Base-by-base conservation (phyloP, 2,329 filamentous ascomycete species). In the Trichoderma citrinoviride region DNA sequence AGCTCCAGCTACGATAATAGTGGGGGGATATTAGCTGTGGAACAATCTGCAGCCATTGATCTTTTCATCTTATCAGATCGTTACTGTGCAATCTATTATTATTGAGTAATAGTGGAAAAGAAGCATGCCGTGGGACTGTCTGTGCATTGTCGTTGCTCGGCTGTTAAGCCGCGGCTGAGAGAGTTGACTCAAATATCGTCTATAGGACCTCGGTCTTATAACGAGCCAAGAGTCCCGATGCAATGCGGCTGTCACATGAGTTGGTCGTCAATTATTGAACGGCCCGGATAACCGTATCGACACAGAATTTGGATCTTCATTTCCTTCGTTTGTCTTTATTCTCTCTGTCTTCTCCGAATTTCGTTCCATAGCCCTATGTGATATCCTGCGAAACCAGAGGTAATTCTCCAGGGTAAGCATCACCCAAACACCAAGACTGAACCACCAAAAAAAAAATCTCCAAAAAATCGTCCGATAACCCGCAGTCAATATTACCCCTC, bases 161-260 rank as follows among this genome's bases (percentile, higher is more conserved):
- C 37, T 52, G 21, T 53, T 7, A 37, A 53, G 47, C 58, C 58
- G 58, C 47, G 47, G 47, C 33, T 43, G 12, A 8, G 47, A 7
- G 33, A 33, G 14, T 40, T 7, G 5, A 25, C 8, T 12, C 21
- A 33, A 33, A 15, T 0, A 8, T 10, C 58, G 3, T 1, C 6
- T 61, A 23, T 44, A 14, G 44, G 49, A 54, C 47, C 60, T 37
- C 25, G 60, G 60, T 62, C 60, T 46, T 44, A 62, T 62, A 62
- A 41, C n/a, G 5, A 50, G 14, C 37, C 3, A 14, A 37, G 33
- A 37, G 10, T 29, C n/a, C 33, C 33, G 29, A 43, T 10, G 47
- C 27, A 58, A 47, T 4, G 27, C 29, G 33, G 17, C 29, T 44
- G 15, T 10, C 21, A 52, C 17, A 21, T 17, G 12, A 19, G 21